Evolutionary conservation across 1,284 basidiomycete genomes (phyloP).

Genomic region (Melampsora americana): DNA sequence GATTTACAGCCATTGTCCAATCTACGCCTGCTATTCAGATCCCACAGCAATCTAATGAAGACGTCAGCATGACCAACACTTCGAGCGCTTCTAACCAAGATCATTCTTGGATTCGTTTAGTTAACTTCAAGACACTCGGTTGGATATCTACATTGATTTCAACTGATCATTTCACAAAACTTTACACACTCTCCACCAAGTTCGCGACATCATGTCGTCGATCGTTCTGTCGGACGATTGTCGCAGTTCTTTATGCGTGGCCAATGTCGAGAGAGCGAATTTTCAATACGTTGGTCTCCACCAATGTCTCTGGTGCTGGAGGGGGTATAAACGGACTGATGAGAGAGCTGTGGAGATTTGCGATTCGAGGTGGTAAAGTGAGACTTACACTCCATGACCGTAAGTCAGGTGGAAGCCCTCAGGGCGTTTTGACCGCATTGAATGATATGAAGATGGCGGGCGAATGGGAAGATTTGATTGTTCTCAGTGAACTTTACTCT

Average conservation of each 20-base stretch:
- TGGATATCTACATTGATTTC: constrained; percentile 25
- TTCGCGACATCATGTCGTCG: constrained; percentile 16
- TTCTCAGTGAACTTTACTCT: constrained; percentile 78
- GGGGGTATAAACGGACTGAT: constrained; percentile 63
- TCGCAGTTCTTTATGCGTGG: constrained; percentile 63
- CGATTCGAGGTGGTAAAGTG: constrained; percentile 59
- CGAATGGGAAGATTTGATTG: constrained; percentile 64
- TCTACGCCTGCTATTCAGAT: neutral
- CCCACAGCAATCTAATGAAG: neutral
- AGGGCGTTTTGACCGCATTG: constrained; percentile 58
- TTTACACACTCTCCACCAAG: constrained; percentile 25
- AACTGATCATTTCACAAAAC: constrained; percentile 33
- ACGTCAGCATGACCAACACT: constrained; percentile 23
- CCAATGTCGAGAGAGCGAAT: constrained; percentile 61
- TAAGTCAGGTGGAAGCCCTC: constrained; percentile 59
- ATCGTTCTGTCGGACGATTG: constrained; percentile 51
- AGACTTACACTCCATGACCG: constrained; percentile 58
- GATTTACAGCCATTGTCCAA: neutral
- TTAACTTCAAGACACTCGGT: constrained; percentile 26
- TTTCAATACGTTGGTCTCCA: constrained; percentile 55
- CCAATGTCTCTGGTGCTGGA: constrained; percentile 45
- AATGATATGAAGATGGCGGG: constrained; percentile 18
- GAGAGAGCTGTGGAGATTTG: constrained; percentile 69
- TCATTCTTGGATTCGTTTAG: neutral
- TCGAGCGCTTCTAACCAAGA: neutral